Percentiles rank a stretch among this genome's conserved stretches.
Conservation (phyloP, 2,329 filamentous ascomycete genomes). For the Ophiostoma australiae region DNA sequence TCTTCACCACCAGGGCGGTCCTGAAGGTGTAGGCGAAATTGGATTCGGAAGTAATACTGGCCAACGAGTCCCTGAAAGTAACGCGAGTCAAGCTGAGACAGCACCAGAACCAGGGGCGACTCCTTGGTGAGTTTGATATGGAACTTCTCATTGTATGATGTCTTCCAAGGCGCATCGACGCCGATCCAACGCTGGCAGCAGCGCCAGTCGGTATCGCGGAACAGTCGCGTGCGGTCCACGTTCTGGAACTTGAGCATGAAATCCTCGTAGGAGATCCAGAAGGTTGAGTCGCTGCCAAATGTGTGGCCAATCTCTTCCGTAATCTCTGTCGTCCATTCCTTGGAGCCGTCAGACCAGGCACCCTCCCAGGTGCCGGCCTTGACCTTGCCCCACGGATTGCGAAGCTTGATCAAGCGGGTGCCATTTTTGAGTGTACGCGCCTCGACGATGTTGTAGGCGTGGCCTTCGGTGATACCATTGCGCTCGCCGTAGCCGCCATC, state of each 20-base stretch:
- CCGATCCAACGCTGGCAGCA: slow-evolving; percentile 42
- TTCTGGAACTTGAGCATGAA: slow-evolving; percentile 55
- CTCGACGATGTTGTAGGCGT: slow-evolving; percentile 58
- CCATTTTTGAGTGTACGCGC: slow-evolving; percentile 52
- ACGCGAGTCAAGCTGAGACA: slow-evolving; percentile 53
- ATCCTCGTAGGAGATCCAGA: slow-evolving; percentile 57
- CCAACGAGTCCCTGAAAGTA: slow-evolving; percentile 55
- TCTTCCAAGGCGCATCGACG: slow-evolving; percentile 50
- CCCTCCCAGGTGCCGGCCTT: slow-evolving; percentile 77
- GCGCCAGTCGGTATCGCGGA: slow-evolving; percentile 51
- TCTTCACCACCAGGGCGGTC: slow-evolving; percentile 42
- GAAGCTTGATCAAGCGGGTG: slow-evolving; percentile 57
- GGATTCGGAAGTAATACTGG: slow-evolving; percentile 51
- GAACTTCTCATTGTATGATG: slow-evolving; percentile 54
- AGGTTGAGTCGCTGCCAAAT: slow-evolving; percentile 70
- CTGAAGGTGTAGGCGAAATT: slow-evolving; percentile 50
- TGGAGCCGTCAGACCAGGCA: slow-evolving; percentile 73
- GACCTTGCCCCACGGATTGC: slow-evolving; percentile 73
- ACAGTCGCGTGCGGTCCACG: slow-evolving; percentile 55
- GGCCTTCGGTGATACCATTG: slow-evolving; percentile 54
- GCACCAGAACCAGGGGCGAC: slow-evolving; percentile 50
- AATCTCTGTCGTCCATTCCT: slow-evolving; percentile 79
- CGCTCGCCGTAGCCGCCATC: slow-evolving; percentile 45
- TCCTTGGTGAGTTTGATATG: slow-evolving; percentile 45
- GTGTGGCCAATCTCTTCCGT: slow-evolving; percentile 66